A percentile compares a stretch with the other conserved stretches of the same genome.
phyloP scores from a whole-genome alignment of 2,329 filamentous ascomycete species.

The Penicillium sp. region DNA sequence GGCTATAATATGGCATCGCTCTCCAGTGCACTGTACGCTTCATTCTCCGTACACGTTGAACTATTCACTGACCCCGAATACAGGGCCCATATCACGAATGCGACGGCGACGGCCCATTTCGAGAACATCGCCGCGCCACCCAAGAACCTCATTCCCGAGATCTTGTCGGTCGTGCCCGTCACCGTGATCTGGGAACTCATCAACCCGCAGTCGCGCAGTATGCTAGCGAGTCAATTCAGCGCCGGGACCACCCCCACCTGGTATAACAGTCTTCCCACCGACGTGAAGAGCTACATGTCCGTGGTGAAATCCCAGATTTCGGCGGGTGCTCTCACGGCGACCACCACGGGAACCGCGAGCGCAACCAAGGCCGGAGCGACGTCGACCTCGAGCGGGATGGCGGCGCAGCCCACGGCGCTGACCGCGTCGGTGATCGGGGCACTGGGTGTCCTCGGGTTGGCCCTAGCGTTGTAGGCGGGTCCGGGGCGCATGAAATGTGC shows the following conservation, averaged over 20 bases:
- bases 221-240: conserved; percentile 31
- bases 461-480: conserved; percentile 19
- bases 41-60: neutral
- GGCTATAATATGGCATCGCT: conserved; percentile 22
- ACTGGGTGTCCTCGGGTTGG: conserved; percentile 24
- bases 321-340: conserved; percentile 28
- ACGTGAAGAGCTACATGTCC: conserved; percentile 34
- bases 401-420: conserved; percentile 19
- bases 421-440: conserved; percentile 21
- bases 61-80: neutral
- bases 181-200: conserved; percentile 31
- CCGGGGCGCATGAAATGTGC: neutral
- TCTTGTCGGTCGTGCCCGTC: conserved; percentile 33
- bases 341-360: conserved; percentile 17
- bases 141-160: conserved; percentile 27
- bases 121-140: conserved; percentile 34
- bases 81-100: conserved; percentile 17
- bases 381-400: conserved; percentile 18
- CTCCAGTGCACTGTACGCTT: conserved; percentile 21
- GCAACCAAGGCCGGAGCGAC: conserved; percentile 15
- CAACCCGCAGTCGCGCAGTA: conserved; percentile 28
- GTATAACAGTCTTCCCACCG: conserved; percentile 31
- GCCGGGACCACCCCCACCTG: conserved; percentile 34
- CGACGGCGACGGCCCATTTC: conserved; percentile 29
- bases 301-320: conserved; percentile 31